Base-by-base conservation (phyloP, 768 basidiomycete species). In the Termitomyces sp. region DNA sequence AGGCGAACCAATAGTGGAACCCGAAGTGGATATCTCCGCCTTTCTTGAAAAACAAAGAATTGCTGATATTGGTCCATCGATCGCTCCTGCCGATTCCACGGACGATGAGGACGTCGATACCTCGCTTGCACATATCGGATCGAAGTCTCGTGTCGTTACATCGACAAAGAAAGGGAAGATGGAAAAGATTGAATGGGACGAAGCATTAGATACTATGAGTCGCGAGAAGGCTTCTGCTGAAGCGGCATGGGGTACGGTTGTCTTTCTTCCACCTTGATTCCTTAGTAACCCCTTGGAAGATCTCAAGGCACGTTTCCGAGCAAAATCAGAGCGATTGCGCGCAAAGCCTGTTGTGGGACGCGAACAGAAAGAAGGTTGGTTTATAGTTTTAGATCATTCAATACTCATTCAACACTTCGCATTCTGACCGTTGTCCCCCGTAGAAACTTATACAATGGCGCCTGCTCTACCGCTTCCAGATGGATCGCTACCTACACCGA, bases 151-250 rank as follows among this genome's bases (percentile, higher is more conserved):
- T 8, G 49, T 57, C 0, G 46, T 68, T 42, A 59, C 56, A 0
- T 70, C 71, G 14, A 73, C 78, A 4, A 83, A 76, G 68, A 92
- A 92, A 68, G 89, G 89, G 0, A 87, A 84, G 49, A 71, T 85
- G 0, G 80, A 86, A 61, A 72, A 79, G 56, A 83, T 94, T 20
- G 81, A 82, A 57, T 94, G 91, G 91, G 84, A 89, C 63, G 75
- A 78, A 4, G 74, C 82, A 32, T 72, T 93, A 2, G 89, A 91
- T 37, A 77, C 82, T 40, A 74, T 94, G 77, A 82, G 74, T 38
- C 80, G 82, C 25, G 90, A 91, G 63, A 93, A 92, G 67, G 81
- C 82, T 2, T 80, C 82, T 5, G 90, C 91, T 0, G 91, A 92
- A 61, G 91, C 92, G 12, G 82, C 82, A 29, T 78, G 89, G 80